phyloP scores from a whole-genome alignment of 2,329 filamentous ascomycete genomes.

The Dothidotthia symphoricarpi region DNA sequence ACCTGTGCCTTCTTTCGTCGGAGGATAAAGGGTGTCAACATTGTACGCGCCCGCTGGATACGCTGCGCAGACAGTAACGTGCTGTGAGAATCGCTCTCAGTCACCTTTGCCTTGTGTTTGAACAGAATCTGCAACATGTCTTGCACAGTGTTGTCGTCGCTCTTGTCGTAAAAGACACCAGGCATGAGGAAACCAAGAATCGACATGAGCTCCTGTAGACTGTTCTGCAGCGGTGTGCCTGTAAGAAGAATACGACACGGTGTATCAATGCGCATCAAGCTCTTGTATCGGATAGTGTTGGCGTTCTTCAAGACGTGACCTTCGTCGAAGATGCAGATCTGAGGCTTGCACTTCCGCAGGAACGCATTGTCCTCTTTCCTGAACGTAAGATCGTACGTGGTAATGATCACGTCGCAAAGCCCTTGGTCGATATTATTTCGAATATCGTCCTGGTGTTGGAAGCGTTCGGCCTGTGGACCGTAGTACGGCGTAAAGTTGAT shows the following conservation, averaged over 20 bases:
- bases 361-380: slow-evolving; percentile 63
- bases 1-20: slow-evolving; percentile 93
- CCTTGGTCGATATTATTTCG: slow-evolving; percentile 59
- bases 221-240: slow-evolving; percentile 92
- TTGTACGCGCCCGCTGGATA: slow-evolving; percentile 81
- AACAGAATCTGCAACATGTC: slow-evolving; percentile 85
- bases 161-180: slow-evolving; percentile 67
- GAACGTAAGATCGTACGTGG: slow-evolving; percentile 66
- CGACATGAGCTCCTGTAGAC: slow-evolving; percentile 85
- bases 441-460: slow-evolving; percentile 65
- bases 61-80: slow-evolving; percentile 83
- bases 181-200: slow-evolving; percentile 95
- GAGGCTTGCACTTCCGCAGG: slow-evolving; percentile 56
- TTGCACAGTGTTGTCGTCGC: slow-evolving; percentile 60
- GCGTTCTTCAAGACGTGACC: slow-evolving; percentile 91
- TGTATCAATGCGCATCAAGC: slow-evolving; percentile 72
- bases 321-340: slow-evolving; percentile 81
- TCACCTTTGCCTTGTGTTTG: slow-evolving; percentile 83
- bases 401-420: slow-evolving; percentile 66
- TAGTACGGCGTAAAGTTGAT: slow-evolving; percentile 72
- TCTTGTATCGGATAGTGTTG: slow-evolving; percentile 75
- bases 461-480: slow-evolving; percentile 66
- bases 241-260: slow-evolving; percentile 84
- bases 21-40: slow-evolving; percentile 92
- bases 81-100: slow-evolving; percentile 67